phyloP scores from a whole-genome alignment of 129 eudicot species.

The Lonicera japonica region DNA sequence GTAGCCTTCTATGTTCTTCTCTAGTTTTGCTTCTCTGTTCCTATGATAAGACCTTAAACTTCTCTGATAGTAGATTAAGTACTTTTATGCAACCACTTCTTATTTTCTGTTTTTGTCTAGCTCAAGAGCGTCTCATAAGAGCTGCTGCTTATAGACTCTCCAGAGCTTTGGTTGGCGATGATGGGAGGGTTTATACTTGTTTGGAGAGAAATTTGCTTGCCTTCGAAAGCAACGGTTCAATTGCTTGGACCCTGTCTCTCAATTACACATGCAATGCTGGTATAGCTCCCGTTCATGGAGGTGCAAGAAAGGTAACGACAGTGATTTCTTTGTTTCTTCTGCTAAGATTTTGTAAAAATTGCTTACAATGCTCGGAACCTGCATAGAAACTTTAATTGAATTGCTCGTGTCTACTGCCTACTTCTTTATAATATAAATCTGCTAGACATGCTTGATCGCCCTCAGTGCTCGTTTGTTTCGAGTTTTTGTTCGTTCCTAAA shows the following conservation, averaged over 20 bases:
- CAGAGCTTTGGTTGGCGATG: slow-evolving; percentile 61
- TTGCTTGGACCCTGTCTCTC: slow-evolving; percentile 45
- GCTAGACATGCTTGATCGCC: no score
- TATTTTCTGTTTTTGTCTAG: slow-evolving; percentile 26
- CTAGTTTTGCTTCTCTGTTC: not conserved
- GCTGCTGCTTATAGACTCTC: slow-evolving; percentile 39
- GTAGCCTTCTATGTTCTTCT: not conserved
- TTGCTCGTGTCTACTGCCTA: not conserved
- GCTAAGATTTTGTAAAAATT: not conserved
- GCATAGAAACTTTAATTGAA: not conserved
- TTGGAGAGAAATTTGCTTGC: slow-evolving; percentile 44
- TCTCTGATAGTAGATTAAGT: not conserved
- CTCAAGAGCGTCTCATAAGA: slow-evolving; percentile 19
- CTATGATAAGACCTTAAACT: not conserved
- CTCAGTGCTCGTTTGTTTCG: no score
- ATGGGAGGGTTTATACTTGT: slow-evolving; percentile 60
- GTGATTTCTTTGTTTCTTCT: not conserved
- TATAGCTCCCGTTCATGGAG: slow-evolving; percentile 71
- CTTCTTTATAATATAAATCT: no score
- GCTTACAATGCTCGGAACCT: not conserved
- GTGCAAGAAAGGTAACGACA: slow-evolving; percentile 45
- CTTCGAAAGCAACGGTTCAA: slow-evolving; percentile 71
- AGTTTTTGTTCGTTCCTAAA: no score
- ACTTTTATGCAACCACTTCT: not conserved
- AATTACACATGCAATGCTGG: slow-evolving; percentile 49